Evolutionary conservation across 768 basidiomycete genomes (phyloP), one percentile per base, ranked within the genome.

Genomic region (Podaxis pistillaris): DNA sequence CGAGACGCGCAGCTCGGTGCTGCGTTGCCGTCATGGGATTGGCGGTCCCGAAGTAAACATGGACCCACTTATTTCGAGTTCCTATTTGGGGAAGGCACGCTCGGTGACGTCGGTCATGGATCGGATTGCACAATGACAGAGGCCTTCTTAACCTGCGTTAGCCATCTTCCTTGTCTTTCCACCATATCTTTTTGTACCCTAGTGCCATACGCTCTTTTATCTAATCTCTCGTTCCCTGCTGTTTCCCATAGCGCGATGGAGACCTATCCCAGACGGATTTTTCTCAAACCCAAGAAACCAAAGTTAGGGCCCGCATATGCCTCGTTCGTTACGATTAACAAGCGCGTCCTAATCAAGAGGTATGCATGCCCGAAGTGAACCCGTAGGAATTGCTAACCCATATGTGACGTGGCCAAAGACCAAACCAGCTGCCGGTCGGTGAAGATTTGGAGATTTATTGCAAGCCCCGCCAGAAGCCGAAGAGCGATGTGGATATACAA

Each of bases 51-150:
- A 11, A 12, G 44, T 52, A 52, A 59, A 59, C 58, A 38, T 59
- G 50, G 58, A 52, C 58, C 57, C 58, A 59, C 50, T 38, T 13
- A 30, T 26, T 24, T 17, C 24, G 17, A n/a, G 22, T 51, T 51
- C 36, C 37, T 12, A 38, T 50, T 51, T 37, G 24, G 50, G 58
- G 17, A 52, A 51, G 58, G 22, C 7, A 22, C 37, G n/a, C 19
- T 51, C 50, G 58, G 49, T 51, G 50, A 59, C 47, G 37, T 52
- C 49, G 58, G 37, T 40, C 58, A 24, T 22, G 24, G 17, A 49
- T 12, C n/a, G 22, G 24, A 26, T 51, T 52, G 50, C 12, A 37
- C 38, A 36, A 52, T 38, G n/a, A 13, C 36, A 24, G 36, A 24
- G 38, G 19, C 41, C 1, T 40, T 56, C 19, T 19, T 22, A 38